Conservation (phyloP, 1,284 basidiomycete species). For the Cryptococcus sp. region DNA sequence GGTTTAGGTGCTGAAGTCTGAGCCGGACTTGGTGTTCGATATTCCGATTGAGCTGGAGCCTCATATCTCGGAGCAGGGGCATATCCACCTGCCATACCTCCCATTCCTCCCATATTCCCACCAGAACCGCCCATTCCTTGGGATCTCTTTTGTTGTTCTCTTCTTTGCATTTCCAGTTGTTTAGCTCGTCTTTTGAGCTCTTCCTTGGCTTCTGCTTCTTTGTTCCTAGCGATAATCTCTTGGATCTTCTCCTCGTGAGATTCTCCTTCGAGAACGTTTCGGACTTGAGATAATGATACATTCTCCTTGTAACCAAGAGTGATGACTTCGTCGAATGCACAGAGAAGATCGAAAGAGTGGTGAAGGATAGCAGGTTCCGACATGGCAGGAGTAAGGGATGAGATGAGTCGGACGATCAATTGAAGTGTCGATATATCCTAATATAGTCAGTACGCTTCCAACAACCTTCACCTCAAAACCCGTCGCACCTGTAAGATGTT, state of each 20-base stretch:
- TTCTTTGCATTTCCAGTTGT: constrained; percentile 95
- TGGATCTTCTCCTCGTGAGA: constrained; percentile 99
- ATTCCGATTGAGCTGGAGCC: constrained; percentile 39
- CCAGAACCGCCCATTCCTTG: constrained; percentile 49
- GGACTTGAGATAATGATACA: constrained; percentile 84
- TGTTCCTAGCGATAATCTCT: constrained; percentile 98
- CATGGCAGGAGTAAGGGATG: constrained; percentile 73
- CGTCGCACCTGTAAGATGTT: constrained; percentile 73
- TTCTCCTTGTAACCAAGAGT: constrained; percentile 91
- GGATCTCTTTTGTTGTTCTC: constrained; percentile 79
- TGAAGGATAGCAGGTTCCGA: constrained; percentile 84
- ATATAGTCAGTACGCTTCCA: background rate
- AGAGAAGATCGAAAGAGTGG: constrained; percentile 90
- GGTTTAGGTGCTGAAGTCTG: constrained; percentile 57
- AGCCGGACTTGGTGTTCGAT: constrained; percentile 43
- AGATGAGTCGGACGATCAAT: constrained; percentile 88
- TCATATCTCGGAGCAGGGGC: constrained; percentile 67
- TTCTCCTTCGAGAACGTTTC: constrained; percentile 94
- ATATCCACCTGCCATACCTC: constrained; percentile 53
- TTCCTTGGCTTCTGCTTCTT: constrained; percentile 98
- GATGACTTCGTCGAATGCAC: constrained; percentile 96
- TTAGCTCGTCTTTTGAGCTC: constrained; percentile 97
- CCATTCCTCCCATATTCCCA: constrained; percentile 24
- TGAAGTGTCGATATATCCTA: constrained; percentile 94
- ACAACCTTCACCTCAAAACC: background rate